phyloP scores from a whole-genome alignment of 2,329 filamentous ascomycete species.

The Pleomassaria siparia region DNA sequence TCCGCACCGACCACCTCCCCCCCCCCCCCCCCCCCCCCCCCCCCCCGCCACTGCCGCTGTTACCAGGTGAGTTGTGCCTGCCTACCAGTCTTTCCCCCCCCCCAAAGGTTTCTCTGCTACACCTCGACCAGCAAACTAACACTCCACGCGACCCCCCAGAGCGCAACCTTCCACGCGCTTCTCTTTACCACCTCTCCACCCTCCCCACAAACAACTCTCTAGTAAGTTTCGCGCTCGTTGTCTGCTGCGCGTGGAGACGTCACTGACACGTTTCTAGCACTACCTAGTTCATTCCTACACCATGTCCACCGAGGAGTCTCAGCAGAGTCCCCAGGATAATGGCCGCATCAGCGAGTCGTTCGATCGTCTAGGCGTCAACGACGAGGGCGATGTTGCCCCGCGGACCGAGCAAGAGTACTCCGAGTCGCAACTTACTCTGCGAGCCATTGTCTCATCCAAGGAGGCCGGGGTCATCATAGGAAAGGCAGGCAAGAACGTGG shows the following conservation, averaged over 20 bases:
- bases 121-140: conserved; percentile 24
- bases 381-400: conserved; percentile 75
- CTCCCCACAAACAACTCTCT: conserved; percentile 10
- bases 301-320: conserved; percentile 47
- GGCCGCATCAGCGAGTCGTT: conserved; percentile 46
- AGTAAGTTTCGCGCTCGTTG: conserved; percentile 20
- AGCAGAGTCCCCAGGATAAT: conserved; percentile 36
- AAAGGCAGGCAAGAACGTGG: conserved; percentile 97
- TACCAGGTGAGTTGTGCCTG: conserved; percentile 29
- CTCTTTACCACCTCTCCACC: conserved; percentile 11
- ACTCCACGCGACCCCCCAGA: conserved; percentile 17
- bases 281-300: conserved; percentile 37
- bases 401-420: conserved; percentile 98
- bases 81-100: background rate
- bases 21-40: conserved; percentile 26
- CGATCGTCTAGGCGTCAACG: conserved; percentile 43
- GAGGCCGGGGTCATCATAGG: conserved; percentile 99
- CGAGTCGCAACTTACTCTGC: conserved; percentile 85
- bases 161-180: conserved; percentile 12
- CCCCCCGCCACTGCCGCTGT: conserved; percentile 39
- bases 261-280: conserved; percentile 27
- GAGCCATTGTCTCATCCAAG: conserved; percentile 97
- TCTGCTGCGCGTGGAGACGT: conserved; percentile 16
- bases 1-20: conserved; percentile 36
- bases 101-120: conserved; percentile 15